Conservation (phyloP, 2,329 filamentous ascomycete species). For the Colletotrichum karsti region DNA sequence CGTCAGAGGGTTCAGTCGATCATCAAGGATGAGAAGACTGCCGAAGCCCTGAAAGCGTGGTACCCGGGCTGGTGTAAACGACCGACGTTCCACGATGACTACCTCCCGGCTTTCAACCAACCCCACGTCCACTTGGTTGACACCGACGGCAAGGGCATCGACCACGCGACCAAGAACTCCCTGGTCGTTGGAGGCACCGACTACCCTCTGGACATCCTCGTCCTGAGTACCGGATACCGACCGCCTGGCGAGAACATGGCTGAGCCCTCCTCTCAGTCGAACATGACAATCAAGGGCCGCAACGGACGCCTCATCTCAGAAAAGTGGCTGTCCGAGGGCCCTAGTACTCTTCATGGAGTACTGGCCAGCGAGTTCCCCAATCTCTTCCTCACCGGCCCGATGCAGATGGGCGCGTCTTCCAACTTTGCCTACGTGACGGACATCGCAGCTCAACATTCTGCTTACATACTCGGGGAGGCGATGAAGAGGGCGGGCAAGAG, state of each 20-base stretch:
- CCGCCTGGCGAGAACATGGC: constrained; percentile 40
- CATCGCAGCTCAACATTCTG: constrained; percentile 47
- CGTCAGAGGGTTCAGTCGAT: constrained; percentile 55
- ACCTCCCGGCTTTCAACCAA: constrained; percentile 66
- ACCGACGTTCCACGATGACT: constrained; percentile 68
- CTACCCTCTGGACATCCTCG: constrained; percentile 53
- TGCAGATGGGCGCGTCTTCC: constrained; percentile 48
- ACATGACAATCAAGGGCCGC: constrained; percentile 49
- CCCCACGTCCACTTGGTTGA: constrained; percentile 68
- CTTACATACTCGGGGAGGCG: constrained; percentile 43
- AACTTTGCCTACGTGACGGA: constrained; percentile 50
- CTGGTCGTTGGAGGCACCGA: constrained; percentile 56
- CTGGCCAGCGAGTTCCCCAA: constrained; percentile 61
- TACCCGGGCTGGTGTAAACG: constrained; percentile 72
- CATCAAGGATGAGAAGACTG: constrained; percentile 62
- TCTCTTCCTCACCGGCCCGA: constrained; percentile 54
- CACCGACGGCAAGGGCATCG: constrained; percentile 62
- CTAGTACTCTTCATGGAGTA: constrained; percentile 61
- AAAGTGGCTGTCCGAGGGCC: constrained; percentile 50
- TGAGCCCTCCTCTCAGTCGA: constrained; percentile 31
- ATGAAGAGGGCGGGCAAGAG: constrained; percentile 30
- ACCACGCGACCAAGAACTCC: constrained; percentile 52
- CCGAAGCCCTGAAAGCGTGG: constrained; percentile 64
- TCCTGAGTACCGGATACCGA: constrained; percentile 47
- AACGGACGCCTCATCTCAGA: constrained; percentile 51